Evolutionary conservation across 257 asterid species (phyloP), one percentile per base, ranked within the genome.

Genomic region (Thymus mandschuricus): DNA sequence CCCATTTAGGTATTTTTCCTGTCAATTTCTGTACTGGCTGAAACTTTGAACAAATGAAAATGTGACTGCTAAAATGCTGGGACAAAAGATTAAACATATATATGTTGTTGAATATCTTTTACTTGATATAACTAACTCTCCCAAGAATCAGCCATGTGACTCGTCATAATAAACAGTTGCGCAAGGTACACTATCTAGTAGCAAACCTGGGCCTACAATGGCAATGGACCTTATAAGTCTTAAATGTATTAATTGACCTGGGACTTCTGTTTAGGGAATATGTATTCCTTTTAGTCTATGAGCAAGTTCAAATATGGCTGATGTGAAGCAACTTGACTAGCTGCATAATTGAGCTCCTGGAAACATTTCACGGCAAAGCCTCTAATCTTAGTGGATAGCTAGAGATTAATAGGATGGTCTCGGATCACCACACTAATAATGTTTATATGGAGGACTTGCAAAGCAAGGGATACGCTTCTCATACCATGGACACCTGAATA

Each of bases 61-160:
- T 45, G 40, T 57, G 74, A 30, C 28, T 68, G 46, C 35, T 41
- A 57, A 30, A 38, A 52, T 54, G 52, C 51, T 27, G 35, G 40
- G 40, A 33, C 49, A 49, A 50, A 35, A 52, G 8, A 28, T 31
- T 40, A 30, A 21, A 38, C 73, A 54, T 54, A n/a, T 68, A 2
- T 15, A 15, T 21, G 54, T 38, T 35, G 49, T 67, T 49, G 35
- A 50, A 6, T 38, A 8, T 21, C 21, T 67, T 34, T 51, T 34
- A 6, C 60, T 55, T 55, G 60, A 28, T 55, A 9, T 55, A 55
- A 27, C 11, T 55, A 55, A 27, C 11, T n/a, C 34, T 55, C 60
- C 33, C 34, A 27, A 21, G 3, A 55, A 55, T 55, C 60, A 55
- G 58, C 31, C 69, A 10, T 46, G 45, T 13, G 58, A 67, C 52